Conservation (phyloP, 2,329 filamentous ascomycete species). For the Colletotrichum tofieldiae region DNA sequence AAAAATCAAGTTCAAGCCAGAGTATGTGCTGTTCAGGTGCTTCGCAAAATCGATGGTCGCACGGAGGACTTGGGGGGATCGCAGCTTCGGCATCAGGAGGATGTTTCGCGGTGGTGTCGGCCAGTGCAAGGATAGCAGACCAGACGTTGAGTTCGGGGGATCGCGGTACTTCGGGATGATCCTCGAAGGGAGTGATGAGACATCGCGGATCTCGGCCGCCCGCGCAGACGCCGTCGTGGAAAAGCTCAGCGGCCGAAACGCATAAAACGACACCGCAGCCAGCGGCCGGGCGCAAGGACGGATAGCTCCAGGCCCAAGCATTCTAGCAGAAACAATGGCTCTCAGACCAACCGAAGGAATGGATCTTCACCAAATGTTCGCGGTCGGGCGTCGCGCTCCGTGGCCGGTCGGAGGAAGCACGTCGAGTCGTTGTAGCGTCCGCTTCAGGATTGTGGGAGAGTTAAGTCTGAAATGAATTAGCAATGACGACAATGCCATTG, state of each 20-base stretch:
- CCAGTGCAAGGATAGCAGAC: constrained; percentile 69
- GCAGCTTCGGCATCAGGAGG: constrained; percentile 72
- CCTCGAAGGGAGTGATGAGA: constrained; percentile 66
- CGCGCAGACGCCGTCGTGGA: constrained; percentile 47
- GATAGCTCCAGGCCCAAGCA: constrained; percentile 4
- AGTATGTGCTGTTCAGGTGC: constrained; percentile 86
- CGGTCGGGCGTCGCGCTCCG: background rate
- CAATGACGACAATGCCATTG: constrained; percentile 40
- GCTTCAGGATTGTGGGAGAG: background rate
- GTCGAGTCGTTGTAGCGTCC: background rate
- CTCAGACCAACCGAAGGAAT: accelerated
- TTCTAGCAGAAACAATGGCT: background rate
- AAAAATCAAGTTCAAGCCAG: constrained; percentile 85
- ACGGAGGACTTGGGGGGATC: constrained; percentile 66
- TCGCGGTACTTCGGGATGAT: constrained; percentile 77
- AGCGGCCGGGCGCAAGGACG: background rate
- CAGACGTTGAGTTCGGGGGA: constrained; percentile 64
- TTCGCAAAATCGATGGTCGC: constrained; percentile 72
- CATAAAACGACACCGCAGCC: constrained; percentile 7
- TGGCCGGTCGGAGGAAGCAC: background rate
- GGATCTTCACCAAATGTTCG: background rate
- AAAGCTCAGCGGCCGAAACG: constrained; percentile 20
- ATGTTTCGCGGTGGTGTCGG: constrained; percentile 70
- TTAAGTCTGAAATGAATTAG: background rate
- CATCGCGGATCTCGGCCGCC: constrained; percentile 65